Conservation (phyloP, 2,329 filamentous ascomycete species). For the Claviceps sp. region DNA sequence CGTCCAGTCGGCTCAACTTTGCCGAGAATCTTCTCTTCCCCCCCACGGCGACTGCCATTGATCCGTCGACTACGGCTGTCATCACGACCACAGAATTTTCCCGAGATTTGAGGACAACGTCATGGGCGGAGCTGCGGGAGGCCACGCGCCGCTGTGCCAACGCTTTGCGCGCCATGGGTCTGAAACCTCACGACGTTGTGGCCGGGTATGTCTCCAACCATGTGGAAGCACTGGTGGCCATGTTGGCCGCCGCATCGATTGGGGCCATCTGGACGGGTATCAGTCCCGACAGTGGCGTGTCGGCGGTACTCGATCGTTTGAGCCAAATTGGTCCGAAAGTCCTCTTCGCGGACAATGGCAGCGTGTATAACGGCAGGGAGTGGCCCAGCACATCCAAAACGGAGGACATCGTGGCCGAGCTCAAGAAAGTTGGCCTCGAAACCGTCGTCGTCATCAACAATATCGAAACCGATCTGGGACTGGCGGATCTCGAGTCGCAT, state of each 20-base stretch:
- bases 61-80: conserved; percentile 53
- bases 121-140: conserved; percentile 72
- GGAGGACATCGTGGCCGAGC: conserved; percentile 54
- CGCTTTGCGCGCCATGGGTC: conserved; percentile 51
- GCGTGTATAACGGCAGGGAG: conserved; percentile 80
- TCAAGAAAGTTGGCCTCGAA: conserved; percentile 48
- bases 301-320: conserved; percentile 77
- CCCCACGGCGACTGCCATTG: conserved; percentile 21
- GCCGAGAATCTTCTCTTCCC: conserved; percentile 91
- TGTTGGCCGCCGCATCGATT: conserved; percentile 69
- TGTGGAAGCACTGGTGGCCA: conserved; percentile 71
- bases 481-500: conserved; percentile 26
- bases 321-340: conserved; percentile 72
- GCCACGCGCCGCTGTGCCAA: conserved; percentile 61
- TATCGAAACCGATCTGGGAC: conserved; percentile 31
- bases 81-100: conserved; percentile 69
- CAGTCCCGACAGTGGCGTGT: conserved; percentile 82
- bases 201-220: conserved; percentile 80
- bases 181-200: conserved; percentile 44
- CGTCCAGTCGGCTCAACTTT: conserved; percentile 71
- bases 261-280: conserved; percentile 90
- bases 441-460: conserved; percentile 64
- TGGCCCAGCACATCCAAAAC: conserved; percentile 74
- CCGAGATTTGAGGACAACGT: conserved; percentile 40
- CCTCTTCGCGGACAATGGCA: conserved; percentile 77